phyloP scores from a whole-genome alignment of 495 filamentous ascomycete species.

The Durotheca rogersii region DNA sequence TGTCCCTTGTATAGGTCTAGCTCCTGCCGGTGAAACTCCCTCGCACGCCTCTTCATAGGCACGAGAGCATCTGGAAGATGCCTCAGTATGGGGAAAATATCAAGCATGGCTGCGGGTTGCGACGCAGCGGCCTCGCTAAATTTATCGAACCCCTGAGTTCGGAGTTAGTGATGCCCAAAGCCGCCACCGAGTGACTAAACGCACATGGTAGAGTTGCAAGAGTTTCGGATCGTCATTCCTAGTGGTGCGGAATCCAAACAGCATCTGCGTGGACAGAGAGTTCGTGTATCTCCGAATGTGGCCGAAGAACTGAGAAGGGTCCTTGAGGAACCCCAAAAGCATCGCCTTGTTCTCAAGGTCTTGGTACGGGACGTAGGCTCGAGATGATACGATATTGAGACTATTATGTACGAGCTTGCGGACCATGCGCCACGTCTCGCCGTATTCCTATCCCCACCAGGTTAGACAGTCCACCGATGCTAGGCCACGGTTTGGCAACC shows the following conservation, averaged over 20 bases:
- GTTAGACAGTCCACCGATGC: conserved; percentile 4
- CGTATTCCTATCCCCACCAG: conserved; percentile 32
- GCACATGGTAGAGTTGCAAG: conserved; percentile 51
- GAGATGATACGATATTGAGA: conserved; percentile 27
- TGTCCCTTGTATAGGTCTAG: conserved; percentile 38
- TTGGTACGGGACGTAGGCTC: conserved; percentile 37
- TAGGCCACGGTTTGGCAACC: conserved; percentile 16
- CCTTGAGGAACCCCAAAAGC: conserved; percentile 30
- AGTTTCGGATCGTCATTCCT: conserved; percentile 53
- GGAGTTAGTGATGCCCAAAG: no score
- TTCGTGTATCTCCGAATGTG: conserved; percentile 52
- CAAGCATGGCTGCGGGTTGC: conserved; percentile 39
- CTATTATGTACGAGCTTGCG: conserved; percentile 41
- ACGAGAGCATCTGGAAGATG: conserved; percentile 46
- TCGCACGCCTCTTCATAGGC: conserved; percentile 32
- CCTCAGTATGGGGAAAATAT: conserved; percentile 47
- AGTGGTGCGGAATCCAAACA: conserved; percentile 54
- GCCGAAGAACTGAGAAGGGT: conserved; percentile 16
- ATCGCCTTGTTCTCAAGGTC: conserved; percentile 33
- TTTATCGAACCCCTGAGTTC: conserved; percentile 45
- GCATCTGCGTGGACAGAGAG: conserved; percentile 57
- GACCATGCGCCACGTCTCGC: conserved; percentile 42
- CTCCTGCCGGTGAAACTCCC: conserved; percentile 34
- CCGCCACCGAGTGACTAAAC: background rate
- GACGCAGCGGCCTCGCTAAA: conserved; percentile 51